Evolutionary conservation across 495 filamentous ascomycete species (phyloP), one percentile per base, ranked within the genome.

Genomic region (Daldinia caldariorum): DNA sequence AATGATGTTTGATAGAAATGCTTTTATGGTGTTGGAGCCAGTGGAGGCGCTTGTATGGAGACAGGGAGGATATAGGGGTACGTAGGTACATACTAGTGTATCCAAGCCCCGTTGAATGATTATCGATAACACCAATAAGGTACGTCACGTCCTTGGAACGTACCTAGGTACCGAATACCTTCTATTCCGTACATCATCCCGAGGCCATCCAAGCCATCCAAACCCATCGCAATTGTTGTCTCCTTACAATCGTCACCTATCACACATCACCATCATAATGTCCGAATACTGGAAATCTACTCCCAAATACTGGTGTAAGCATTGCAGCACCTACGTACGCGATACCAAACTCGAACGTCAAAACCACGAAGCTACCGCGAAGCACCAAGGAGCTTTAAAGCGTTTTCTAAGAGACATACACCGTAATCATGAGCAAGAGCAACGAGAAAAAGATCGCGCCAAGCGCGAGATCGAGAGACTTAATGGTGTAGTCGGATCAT

Each of bases 241-340:
- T 26, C 3, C 26, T 26, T 3, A 3, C 3, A 26, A 3, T 26
- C 26, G 26, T 26, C 26, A 26, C 26, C 26, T 26, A 26, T 26
- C 26, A 53, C 22, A 29, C 20, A 26, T 14, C 10, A 16, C 13
- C 18, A 32, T 18, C 5, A 59, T 18, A 22, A 99, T 99, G 95
- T 89, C 95, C 0, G 96, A 97, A 87, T 94, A 97, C 80, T 99
- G 95, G 95, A 98, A 98, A 81, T 98, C 95, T 22, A 95, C 94
- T 83, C 92, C 94, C 10, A 94, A 89, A 78, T 93, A 94, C 83
- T 98, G 93, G 92, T 99, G 95, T 88, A 98, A 98, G 80, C 91
- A 96, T 83, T 99, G 95, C 88, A 88, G 87, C 78, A 88, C 87
- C 80, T 98, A 88, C 82, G 93, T 98, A 66, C 89, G 90, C 74